phyloP scores from a whole-genome alignment of 225 moss, liverwort and hornwort genomes.

The Pseudoscleropodium purum region DNA sequence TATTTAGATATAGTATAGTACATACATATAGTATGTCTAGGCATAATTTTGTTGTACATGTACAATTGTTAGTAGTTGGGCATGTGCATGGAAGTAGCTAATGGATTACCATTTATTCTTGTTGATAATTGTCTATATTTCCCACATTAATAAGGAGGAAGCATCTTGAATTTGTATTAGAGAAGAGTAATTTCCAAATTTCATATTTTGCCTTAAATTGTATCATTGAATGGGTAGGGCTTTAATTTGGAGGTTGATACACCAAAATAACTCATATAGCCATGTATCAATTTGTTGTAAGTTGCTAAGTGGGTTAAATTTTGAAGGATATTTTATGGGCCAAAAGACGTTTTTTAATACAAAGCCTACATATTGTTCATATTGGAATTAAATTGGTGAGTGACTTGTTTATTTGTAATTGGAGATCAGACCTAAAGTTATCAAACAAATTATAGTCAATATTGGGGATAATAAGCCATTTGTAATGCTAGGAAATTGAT shows the following conservation, averaged over 20 bases:
- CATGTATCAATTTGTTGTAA: background rate
- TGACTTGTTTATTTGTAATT: no score
- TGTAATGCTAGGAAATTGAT: no score
- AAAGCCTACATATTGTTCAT: no score
- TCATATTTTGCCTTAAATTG: background rate
- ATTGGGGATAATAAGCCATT: no score
- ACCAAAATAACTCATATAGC: background rate
- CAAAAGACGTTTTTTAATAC: rapidly evolving
- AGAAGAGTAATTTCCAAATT: background rate
- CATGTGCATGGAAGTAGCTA: background rate
- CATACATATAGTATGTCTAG: no score
- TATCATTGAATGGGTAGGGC: rapidly evolving
- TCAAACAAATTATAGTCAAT: no score
- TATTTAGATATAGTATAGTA: background rate
- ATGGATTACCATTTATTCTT: background rate
- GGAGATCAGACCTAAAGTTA: no score
- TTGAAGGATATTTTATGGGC: background rate
- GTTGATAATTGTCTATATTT: no score
- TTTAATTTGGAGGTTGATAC: rapidly evolving
- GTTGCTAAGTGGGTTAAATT: background rate
- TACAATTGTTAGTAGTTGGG: no score
- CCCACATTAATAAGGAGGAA: no score
- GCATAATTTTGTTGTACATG: no score
- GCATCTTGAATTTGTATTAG: background rate
- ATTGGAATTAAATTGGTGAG: no score